Evolutionary conservation across 129 eudicot species (phyloP), one percentile per base, ranked within the genome.

Genomic region (Logfia minima): DNA sequence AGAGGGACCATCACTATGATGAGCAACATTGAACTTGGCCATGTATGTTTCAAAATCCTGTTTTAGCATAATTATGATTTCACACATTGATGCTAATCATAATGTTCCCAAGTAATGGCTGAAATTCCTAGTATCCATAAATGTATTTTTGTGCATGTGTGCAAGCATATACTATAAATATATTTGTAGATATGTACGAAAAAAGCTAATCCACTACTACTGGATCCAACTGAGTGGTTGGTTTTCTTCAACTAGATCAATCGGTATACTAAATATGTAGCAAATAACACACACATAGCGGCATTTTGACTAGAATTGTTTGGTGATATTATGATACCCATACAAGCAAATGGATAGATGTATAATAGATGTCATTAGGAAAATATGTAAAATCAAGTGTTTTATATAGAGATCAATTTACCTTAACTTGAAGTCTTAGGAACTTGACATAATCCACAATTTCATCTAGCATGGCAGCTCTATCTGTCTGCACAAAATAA

Each of bases 401-500:
- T 18, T 68, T 34, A 7, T 24, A 18, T 11, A 31, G 4, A 41
- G 69, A 52, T 32, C 35, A 53, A 29, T 75, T 73, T 88, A 93
- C 98, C 98, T 93, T 93, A 45, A 93, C 96, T 87, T 93, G 98
- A 58, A 93, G 92, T 81, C 97, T 85, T 59, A 93, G 83, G 83
- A 93, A 93, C 88, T 93, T 93, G 73, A 93, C 98, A 75, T 93
- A 93, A 64, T 93, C 98, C 86, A 93, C 98, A 83, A 93, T 87
- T 74, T 93, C 98, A 81, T 93, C 97, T 76, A 93, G 96, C 98
- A 93, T 93, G 66, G 92, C 93, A 64, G 98, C 97, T 87, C 98
- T 89, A 83, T 93, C 98, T 21, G 96, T 88, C 98, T 93, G 97
- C 83, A 81, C 9, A 78, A 62, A n/a, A 61, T 3, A 52, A 28